A percentile compares a stretch with the other conserved stretches of the same genome.
These are phyloP conservation scores for Ananas comosus DNA, from an alignment of 176 grass and related monocot species.

Conservation along the genomic window DNA sequence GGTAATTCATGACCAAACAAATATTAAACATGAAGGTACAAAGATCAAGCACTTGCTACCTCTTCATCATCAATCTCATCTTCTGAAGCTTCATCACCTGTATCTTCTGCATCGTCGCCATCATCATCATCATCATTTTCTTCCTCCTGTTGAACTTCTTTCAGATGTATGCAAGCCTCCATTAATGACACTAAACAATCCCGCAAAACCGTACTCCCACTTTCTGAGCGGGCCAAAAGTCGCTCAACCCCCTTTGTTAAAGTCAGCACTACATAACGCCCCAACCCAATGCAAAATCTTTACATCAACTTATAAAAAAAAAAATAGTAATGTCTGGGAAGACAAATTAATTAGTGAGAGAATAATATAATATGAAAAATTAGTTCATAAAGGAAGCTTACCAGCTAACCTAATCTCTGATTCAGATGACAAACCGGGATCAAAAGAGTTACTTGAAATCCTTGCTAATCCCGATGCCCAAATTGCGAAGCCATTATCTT, in stretches of 20 bases:
- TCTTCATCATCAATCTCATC: constrained; percentile 30
- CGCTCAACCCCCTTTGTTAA: constrained; percentile 45
- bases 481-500: constrained; percentile 34
- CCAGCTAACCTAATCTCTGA: constrained; percentile 77
- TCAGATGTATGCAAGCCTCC: constrained; percentile 58
- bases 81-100: constrained; percentile 30
- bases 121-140: constrained; percentile 30
- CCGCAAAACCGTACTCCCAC: constrained; percentile 32
- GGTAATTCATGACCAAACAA: no score
- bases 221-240: constrained; percentile 28
- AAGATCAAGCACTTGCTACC: constrained; percentile 21
- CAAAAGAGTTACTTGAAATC: constrained; percentile 53
- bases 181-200: constrained; percentile 70
- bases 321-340: not conserved
- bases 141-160: constrained; percentile 48
- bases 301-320: not conserved
- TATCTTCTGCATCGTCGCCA: constrained; percentile 25
- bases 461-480: constrained; percentile 56
- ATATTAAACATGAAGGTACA: no score
- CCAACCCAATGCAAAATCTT: not conserved
- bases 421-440: constrained; percentile 43
- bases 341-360: constrained; percentile 5
- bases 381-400: constrained; percentile 14
- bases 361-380: not conserved
- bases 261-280: constrained; percentile 42